Evolutionary conservation across 2,329 filamentous ascomycete genomes (phyloP).

Genomic region (Pestalotiopsis sp.): DNA sequence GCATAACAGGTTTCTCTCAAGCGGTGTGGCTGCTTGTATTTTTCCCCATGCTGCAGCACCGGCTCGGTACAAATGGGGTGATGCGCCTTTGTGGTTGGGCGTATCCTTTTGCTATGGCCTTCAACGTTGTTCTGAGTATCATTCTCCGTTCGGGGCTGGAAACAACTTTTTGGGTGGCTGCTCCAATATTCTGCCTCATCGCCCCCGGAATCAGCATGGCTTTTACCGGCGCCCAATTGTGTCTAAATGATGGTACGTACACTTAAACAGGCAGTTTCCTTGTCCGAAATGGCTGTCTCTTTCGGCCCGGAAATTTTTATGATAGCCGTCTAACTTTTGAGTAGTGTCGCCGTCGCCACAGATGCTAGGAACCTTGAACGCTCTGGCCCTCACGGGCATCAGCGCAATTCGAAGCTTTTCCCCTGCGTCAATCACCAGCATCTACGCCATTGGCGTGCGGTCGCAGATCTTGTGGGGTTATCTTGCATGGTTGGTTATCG

Average conservation of each 20-base stretch:
- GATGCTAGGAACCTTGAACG: slow-evolving; percentile 72
- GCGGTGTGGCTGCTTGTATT: slow-evolving; percentile 70
- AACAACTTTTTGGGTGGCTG: slow-evolving; percentile 58
- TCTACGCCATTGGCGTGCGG: slow-evolving; percentile 69
- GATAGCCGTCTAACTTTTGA: background rate
- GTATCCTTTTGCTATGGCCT: slow-evolving; percentile 67
- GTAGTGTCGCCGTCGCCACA: slow-evolving; percentile 67
- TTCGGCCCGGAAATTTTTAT: background rate
- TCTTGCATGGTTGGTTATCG: slow-evolving; percentile 63
- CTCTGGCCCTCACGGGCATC: slow-evolving; percentile 62
- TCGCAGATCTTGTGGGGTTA: slow-evolving; percentile 65
- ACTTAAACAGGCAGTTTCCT: background rate
- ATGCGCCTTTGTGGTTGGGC: slow-evolving; percentile 56
- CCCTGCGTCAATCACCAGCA: slow-evolving; percentile 65
- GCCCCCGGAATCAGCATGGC: slow-evolving; percentile 68
- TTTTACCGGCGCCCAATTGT: slow-evolving; percentile 72
- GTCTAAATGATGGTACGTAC: slow-evolving; percentile 66
- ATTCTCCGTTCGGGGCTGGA: slow-evolving; percentile 51
- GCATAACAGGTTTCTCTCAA: slow-evolving; percentile 65
- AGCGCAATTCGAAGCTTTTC: slow-evolving; percentile 66
- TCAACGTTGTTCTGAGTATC: slow-evolving; percentile 55
- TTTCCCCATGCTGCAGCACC: slow-evolving; percentile 69
- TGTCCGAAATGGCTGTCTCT: background rate
- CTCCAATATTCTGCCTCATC: slow-evolving; percentile 46
- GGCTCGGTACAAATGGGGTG: slow-evolving; percentile 67